Evolutionary conservation across 495 filamentous ascomycete genomes (phyloP).

Genomic region (Xylaria curta): DNA sequence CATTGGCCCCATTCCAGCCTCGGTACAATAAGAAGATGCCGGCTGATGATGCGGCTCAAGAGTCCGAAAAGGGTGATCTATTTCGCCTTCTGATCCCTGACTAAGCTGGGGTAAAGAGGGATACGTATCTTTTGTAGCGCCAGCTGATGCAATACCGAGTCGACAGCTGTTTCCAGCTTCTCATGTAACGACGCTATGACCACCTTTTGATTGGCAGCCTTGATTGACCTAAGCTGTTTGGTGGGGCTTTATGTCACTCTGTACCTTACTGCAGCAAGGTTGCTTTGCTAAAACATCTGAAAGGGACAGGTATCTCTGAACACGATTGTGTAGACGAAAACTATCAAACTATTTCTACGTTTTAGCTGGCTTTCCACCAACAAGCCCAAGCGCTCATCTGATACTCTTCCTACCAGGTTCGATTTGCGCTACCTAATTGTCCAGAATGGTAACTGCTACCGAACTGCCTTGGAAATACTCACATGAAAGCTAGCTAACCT

Average conservation of each 20-base stretch:
- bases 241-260: slow-evolving; percentile 1
- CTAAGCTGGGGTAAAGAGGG: slow-evolving; percentile 12
- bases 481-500: slow-evolving; percentile 29
- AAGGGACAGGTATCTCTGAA: slow-evolving; percentile 29
- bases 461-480: slow-evolving; percentile 2
- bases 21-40: slow-evolving; percentile 18
- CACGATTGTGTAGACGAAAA: not conserved
- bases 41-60: slow-evolving; percentile 18
- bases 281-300: slow-evolving; percentile 23
- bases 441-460: slow-evolving; percentile 36
- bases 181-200: not conserved
- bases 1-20: slow-evolving; percentile 20
- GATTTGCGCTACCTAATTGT: not conserved
- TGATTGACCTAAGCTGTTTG: not conserved
- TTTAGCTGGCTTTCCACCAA: slow-evolving; percentile 10
- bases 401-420: not conserved
- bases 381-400: not conserved
- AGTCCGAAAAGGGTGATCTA: not conserved
- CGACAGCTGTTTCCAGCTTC: not conserved
- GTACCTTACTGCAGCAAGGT: not conserved
- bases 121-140: slow-evolving; percentile 6
- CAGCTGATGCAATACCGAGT: slow-evolving; percentile 8
- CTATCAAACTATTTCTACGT: not conserved
- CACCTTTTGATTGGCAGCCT: not conserved
- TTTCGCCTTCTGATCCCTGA: not conserved